Conservation (phyloP, 1,139 yeast genomes). For the Sugiyamaella paludigena region DNA sequence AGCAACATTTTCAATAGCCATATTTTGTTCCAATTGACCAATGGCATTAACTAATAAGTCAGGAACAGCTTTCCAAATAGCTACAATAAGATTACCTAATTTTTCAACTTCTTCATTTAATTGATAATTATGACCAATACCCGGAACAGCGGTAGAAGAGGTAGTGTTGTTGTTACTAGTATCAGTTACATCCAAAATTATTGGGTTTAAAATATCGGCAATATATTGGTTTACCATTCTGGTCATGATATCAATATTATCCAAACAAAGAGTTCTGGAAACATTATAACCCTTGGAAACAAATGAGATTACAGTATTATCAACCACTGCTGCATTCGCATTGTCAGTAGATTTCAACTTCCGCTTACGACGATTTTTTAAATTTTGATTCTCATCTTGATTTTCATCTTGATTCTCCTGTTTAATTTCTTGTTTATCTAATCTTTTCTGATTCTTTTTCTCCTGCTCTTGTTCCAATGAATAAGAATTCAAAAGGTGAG, state of each 20-base stretch:
- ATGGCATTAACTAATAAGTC: conserved; percentile 69
- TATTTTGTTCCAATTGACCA: conserved; percentile 78
- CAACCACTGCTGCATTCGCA: conserved; percentile 32
- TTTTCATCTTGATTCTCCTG: background rate
- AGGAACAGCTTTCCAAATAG: conserved; percentile 77
- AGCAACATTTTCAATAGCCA: conserved; percentile 60
- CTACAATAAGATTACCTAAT: conserved; percentile 52
- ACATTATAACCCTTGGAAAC: conserved; percentile 61
- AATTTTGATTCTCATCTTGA: background rate
- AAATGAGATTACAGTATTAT: conserved; percentile 33
- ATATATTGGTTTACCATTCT: conserved; percentile 77
- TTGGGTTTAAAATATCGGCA: conserved; percentile 57
- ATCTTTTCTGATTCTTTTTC: too few relatives aligned
- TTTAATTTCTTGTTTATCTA: too few relatives aligned
- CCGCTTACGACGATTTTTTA: too few relatives aligned
- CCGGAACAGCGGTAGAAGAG: conserved; percentile 15
- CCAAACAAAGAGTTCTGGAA: conserved; percentile 65
- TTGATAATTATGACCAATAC: conserved; percentile 28
- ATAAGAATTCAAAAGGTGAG: conserved; percentile 43
- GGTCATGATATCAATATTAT: conserved; percentile 71
- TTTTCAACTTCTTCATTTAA: conserved; percentile 31
- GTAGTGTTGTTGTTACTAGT: conserved; percentile 13
- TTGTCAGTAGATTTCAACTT: background rate
- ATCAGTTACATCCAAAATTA: conserved; percentile 26
- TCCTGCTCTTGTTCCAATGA: conserved; percentile 37